Evolutionary conservation across 805 yeast species (phyloP), one percentile per base, ranked within the genome.

Genomic region (Zygotorulaspora florentina): DNA sequence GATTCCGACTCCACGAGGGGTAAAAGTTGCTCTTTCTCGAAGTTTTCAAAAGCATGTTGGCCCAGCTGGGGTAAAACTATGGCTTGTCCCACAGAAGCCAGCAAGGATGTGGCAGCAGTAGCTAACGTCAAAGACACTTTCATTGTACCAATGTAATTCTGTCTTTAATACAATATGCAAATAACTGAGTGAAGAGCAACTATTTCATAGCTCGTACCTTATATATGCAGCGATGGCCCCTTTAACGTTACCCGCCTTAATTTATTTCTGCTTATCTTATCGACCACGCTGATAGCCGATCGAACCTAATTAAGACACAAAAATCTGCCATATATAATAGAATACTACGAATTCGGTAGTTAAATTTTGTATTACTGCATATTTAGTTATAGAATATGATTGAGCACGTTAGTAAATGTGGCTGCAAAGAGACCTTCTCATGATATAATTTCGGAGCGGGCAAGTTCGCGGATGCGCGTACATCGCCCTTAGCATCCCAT

Each of bases 21-120:
- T 11, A 40, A 35, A 20, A 28, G 41, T n/a, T 50, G 46, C 8
- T 41, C 40, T 35, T 45, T 35, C 30, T 38, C 37, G 46, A 46
- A 38, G n/a, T 35, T 39, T 18, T 45, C 48, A 35, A 63, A 63
- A 3, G 55, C 56, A 31, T 58, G 55, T 42, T 62, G 61, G 30
- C 55, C 50, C 34, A 48, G 28, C 23, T 50, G 53, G 8, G 69
- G 69, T 11, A 65, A 25, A 16, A 61, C 59, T 34, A 52, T 51
- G 8, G 64, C 63, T 37, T 54, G 52, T 12, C 53, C 52, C 18
- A 53, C 31, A 5, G 41, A 39, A 28, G 47, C 43, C 13, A 48
- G 41, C 35, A 48, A 35, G 13, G 35, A 28, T 10, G 42, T 42
- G 1, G 51, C 41, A 30, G 42, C 52, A 36, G 47, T 40, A 18